Evolutionary conservation across 495 filamentous ascomycete genomes (phyloP).

Genomic region (Aspergillus funiculosus): DNA sequence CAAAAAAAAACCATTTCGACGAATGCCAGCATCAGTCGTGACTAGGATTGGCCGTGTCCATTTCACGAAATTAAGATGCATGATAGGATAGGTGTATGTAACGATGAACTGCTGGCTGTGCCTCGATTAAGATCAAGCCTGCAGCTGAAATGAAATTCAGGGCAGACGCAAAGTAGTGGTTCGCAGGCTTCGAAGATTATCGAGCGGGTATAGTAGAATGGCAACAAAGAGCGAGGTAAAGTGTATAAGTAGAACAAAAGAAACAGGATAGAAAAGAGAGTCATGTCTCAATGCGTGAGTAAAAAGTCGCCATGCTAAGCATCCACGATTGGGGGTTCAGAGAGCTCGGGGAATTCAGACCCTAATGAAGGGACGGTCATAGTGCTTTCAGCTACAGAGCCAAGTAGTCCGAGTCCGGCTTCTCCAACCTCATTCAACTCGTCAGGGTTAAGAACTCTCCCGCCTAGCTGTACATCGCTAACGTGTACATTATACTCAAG

Average conservation of each 20-base stretch:
- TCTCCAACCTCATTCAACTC: slow-evolving; percentile 54
- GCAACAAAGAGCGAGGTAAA: too few species aligned
- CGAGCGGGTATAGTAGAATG: too few species aligned
- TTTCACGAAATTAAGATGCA: background rate
- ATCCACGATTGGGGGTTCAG: background rate
- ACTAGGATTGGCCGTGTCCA: background rate
- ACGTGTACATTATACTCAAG: slow-evolving; percentile 71
- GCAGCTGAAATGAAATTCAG: too few species aligned
- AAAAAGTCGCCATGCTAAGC: too few species aligned
- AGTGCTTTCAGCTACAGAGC: background rate
- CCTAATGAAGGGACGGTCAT: background rate
- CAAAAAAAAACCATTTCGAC: background rate
- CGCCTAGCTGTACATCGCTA: slow-evolving; percentile 74
- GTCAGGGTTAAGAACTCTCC: slow-evolving; percentile 67
- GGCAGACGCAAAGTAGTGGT: too few species aligned
- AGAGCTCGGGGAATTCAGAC: background rate
- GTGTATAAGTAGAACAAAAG: too few species aligned
- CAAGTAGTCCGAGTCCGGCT: slow-evolving; percentile 29
- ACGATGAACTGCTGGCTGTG: background rate
- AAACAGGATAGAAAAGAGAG: slow-evolving; percentile 5
- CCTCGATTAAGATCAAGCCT: too few species aligned
- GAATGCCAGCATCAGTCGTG: slow-evolving; percentile 12
- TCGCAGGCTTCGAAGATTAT: too few species aligned
- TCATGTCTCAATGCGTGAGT: too few species aligned
- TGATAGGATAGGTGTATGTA: background rate